Base-by-base conservation (phyloP, 345 rosid species). In the Combretum micranthum region DNA sequence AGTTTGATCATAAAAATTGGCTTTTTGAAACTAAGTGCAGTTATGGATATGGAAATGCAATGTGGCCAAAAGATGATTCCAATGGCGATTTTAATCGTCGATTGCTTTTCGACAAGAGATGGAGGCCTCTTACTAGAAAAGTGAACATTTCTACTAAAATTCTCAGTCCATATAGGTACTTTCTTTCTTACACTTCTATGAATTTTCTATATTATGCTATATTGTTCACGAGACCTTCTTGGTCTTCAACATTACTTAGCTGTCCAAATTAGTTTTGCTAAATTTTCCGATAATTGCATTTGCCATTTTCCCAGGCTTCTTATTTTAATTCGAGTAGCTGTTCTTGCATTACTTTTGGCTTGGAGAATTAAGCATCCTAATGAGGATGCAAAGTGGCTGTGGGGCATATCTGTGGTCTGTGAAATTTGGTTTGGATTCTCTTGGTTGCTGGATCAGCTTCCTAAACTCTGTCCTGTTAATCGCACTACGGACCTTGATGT, bases 111-210 rank as follows among this genome's bases (percentile, higher is more conserved):
- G 62, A 60, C 55, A 64, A 59, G 39, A 62, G 59, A 20, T 67
- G 72, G 63, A 63, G 69, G 67, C 76, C 76, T 17, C 59, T 72
- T 16, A 67, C 72, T 18, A 53, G 76, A 15, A 72, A 72, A 49
- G 15, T 67, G 17, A 52, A 55, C 14, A 47, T 72, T 15, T 53
- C 72, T 12, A 20, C 69, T 10, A 59, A 50, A 53, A 51, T 67
- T 19, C 64, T 59, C 26, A 64, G 66, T 44, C 61, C 72, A 15
- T 67, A 72, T 52, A 56, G 69, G 69, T 72, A 63, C 11, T 21
- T 39, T 54, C 19, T 8, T 13, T n/a, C 9, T 47, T 7, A 16
- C 3, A 20, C 3, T 14, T 15, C 0, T 9, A 20, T 1, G 14
- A n/a, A 0, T 23, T 45, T 46, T 14, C 42, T 44, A 15, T 7